Conservation (phyloP, 2,329 filamentous ascomycete genomes). For the Gnomoniopsis sp. region DNA sequence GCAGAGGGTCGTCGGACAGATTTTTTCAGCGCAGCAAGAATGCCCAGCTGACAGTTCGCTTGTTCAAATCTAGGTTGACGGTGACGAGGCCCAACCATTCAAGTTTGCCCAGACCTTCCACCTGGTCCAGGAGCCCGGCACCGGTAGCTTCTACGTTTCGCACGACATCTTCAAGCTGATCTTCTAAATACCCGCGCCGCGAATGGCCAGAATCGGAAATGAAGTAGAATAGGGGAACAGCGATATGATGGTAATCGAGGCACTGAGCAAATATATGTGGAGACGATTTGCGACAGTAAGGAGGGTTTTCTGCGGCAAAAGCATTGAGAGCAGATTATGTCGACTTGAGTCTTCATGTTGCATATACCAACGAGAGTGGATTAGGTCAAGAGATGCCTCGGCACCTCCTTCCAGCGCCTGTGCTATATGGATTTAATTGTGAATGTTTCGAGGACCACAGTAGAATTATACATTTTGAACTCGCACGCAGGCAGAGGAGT, state of each 20-base stretch:
- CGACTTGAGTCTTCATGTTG: not conserved
- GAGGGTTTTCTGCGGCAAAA: not conserved
- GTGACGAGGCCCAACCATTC: slow-evolving; percentile 64
- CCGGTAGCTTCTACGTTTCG: slow-evolving; percentile 64
- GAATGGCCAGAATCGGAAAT: not conserved
- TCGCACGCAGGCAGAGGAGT: not conserved
- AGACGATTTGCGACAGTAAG: not conserved
- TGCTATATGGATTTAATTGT: not conserved
- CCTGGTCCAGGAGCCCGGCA: slow-evolving; percentile 52
- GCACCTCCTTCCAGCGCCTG: not conserved
- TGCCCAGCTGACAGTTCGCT: not conserved
- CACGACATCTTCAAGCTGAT: slow-evolving; percentile 74
- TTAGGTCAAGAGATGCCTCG: not conserved
- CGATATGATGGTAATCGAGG: not conserved
- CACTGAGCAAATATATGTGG: not conserved
- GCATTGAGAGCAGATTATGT: not conserved
- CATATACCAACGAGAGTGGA: not conserved
- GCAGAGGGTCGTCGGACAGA: not conserved
- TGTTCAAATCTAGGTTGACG: slow-evolving; percentile 57
- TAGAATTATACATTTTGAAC: not conserved
- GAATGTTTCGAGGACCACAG: not conserved
- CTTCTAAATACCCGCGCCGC: slow-evolving; percentile 36
- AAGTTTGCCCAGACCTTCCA: slow-evolving; percentile 71
- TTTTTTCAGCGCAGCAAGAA: not conserved
- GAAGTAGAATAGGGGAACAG: not conserved